Conservation (phyloP, 202 grass and related monocot species). For the Zizania palustris region DNA sequence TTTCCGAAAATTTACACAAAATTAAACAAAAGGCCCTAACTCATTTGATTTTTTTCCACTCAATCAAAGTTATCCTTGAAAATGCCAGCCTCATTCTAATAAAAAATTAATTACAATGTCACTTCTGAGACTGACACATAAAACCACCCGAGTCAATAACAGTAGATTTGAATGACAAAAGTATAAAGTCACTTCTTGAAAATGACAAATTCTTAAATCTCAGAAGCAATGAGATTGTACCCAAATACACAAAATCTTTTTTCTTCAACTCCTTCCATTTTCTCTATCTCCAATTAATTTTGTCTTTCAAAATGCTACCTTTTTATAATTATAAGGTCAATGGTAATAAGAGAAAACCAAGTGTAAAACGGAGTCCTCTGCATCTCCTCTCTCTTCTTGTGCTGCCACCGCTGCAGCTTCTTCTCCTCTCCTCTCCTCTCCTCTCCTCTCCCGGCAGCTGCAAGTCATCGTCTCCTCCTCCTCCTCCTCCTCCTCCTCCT, state of each 20-base stretch:
- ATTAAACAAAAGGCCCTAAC: too few species aligned
- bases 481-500: conserved; percentile 7
- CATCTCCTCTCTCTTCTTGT: background rate
- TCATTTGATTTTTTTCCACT: conserved; percentile 10
- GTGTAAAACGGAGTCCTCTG: conserved; percentile 13
- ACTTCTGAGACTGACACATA: too few species aligned
- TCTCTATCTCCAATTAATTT: background rate
- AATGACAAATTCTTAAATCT: too few species aligned
- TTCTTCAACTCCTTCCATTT: conserved; percentile 23
- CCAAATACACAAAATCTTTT: background rate
- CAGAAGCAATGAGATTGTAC: background rate
- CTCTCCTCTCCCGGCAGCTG: conserved; percentile 1
- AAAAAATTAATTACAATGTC: too few species aligned
- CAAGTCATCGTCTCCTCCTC: conserved; percentile 6
- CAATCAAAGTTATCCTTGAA: background rate
- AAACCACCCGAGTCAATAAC: too few species aligned
- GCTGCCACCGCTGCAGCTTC: conserved; percentile 30
- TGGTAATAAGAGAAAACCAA: background rate
- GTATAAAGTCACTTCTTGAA: too few species aligned
- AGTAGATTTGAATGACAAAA: too few species aligned
- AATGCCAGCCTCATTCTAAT: too few species aligned
- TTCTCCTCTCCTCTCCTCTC: conserved; percentile 20
- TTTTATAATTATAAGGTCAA: conserved; percentile 1
- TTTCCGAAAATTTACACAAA: too few species aligned
- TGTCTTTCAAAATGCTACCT: background rate